Evolutionary conservation across 2,329 filamentous ascomycete genomes (phyloP).

Genomic region (Didymella keratinophila): DNA sequence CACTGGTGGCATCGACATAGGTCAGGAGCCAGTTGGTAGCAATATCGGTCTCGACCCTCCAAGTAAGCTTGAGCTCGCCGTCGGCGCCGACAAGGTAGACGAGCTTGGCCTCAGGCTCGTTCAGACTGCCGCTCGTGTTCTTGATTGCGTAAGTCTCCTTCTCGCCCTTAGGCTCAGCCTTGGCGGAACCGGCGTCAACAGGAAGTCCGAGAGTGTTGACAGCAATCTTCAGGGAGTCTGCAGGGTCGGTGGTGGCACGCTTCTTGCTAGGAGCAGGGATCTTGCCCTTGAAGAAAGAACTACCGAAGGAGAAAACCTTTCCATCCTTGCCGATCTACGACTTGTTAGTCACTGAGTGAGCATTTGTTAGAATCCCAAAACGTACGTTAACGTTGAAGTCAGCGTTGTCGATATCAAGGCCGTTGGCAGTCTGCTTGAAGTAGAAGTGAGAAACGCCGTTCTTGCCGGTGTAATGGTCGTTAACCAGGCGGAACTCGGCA

Average conservation of each 20-base stretch:
- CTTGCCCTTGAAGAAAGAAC: conserved; percentile 57
- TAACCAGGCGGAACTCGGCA: conserved; percentile 20
- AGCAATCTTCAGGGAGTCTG: conserved; percentile 53
- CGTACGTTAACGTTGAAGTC: conserved; percentile 68
- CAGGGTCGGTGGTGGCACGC: conserved; percentile 51
- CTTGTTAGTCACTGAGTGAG: neutral
- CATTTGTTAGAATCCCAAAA: conserved; percentile 2
- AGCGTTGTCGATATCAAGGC: conserved; percentile 66
- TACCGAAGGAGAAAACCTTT: conserved; percentile 65
- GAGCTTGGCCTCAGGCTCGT: conserved; percentile 62
- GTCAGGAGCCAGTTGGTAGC: conserved; percentile 64
- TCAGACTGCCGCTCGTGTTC: conserved; percentile 52
- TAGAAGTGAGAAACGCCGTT: conserved; percentile 65
- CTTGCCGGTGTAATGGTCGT: conserved; percentile 43
- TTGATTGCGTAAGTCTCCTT: conserved; percentile 55
- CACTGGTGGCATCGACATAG: conserved; percentile 61
- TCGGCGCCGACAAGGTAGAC: conserved; percentile 60
- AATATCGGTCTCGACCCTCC: conserved; percentile 66
- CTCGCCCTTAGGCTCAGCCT: conserved; percentile 32
- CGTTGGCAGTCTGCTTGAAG: conserved; percentile 65
- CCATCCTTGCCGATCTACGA: conserved; percentile 61
- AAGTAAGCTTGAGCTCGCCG: conserved; percentile 59
- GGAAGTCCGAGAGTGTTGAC: conserved; percentile 51
- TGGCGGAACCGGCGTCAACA: conserved; percentile 50
- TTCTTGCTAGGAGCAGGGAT: conserved; percentile 43